Conservation (phyloP, 2,329 filamentous ascomycete species). For the Penicillium rolfsii region DNA sequence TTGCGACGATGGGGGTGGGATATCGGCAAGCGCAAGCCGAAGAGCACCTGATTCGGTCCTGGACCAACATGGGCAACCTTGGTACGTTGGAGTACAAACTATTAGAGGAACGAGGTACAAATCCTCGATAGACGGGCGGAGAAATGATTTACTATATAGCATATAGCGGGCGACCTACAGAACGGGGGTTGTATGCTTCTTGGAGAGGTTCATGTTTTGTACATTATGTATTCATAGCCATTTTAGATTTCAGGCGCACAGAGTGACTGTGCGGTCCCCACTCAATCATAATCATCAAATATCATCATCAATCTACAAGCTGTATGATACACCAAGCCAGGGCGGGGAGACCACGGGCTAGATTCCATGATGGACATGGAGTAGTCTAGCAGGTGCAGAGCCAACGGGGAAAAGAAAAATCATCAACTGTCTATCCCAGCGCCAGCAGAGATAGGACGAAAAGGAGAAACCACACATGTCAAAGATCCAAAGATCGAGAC, state of each 20-base stretch:
- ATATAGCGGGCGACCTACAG: conserved; percentile 23
- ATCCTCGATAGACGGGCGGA: conserved; percentile 3
- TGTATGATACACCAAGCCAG: conserved; percentile 21
- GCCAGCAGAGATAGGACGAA: conserved; percentile 13
- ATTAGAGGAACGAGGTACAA: not conserved
- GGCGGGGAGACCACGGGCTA: not conserved
- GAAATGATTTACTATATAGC: conserved; percentile 29
- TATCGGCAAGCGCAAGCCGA: conserved; percentile 74
- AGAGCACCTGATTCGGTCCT: conserved; percentile 31
- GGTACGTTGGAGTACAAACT: not conserved
- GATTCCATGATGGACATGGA: not conserved
- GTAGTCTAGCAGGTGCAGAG: not conserved
- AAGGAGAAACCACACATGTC: conserved; percentile 5
- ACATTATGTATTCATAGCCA: conserved; percentile 31
- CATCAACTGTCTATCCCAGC: conserved; percentile 16
- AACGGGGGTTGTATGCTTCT: conserved; percentile 11
- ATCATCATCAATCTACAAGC: conserved; percentile 14
- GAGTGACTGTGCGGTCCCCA: conserved; percentile 24
- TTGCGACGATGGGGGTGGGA: conserved; percentile 90
- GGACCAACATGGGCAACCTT: not conserved
- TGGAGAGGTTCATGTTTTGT: conserved; percentile 26
- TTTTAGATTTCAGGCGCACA: conserved; percentile 34
- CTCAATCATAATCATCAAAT: conserved; percentile 21
- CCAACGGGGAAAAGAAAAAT: not conserved
- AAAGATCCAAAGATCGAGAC: conserved; percentile 5